Percentiles rank a stretch among this genome's conserved stretches.
Conservation (phyloP, 169 alveolate species). For the Eimeria necatrix region DNA sequence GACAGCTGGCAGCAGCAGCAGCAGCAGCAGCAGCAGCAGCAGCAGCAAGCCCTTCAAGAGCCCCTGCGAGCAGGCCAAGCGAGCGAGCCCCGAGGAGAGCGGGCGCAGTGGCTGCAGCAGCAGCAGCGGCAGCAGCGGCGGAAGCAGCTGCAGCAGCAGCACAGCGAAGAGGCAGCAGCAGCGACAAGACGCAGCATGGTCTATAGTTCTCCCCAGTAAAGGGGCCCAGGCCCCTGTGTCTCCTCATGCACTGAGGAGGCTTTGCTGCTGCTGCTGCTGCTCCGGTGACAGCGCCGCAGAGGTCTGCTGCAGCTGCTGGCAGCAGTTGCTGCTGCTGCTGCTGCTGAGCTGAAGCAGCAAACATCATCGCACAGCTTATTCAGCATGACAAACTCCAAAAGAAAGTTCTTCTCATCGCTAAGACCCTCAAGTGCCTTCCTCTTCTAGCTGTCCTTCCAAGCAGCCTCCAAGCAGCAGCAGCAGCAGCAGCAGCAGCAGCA, state of each 20-base stretch:
- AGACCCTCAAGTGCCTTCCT: neutral
- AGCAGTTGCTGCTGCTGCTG: conserved; percentile 7
- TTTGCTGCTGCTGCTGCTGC: neutral
- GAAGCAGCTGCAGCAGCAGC: too few species aligned
- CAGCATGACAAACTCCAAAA: neutral
- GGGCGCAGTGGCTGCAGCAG: too few species aligned
- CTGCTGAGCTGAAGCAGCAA: neutral
- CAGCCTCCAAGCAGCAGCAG: neutral
- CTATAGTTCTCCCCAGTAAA: too few species aligned
- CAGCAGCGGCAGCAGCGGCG: too few species aligned
- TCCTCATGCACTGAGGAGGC: neutral
- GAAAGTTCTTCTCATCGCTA: neutral
- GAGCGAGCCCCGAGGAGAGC: too few species aligned
- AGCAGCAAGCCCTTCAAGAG: too few species aligned
- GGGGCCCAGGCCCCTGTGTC: neutral
- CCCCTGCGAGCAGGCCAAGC: too few species aligned
- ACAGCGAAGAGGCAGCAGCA: too few species aligned
- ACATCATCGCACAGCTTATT: neutral
- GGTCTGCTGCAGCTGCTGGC: neutral
- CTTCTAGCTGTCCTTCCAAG: neutral
- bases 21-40: too few species aligned
- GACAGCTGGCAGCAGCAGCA: too few species aligned
- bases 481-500: neutral
- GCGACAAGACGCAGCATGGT: too few species aligned
- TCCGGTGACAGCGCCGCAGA: neutral